Conservation (phyloP, 441 rosid species). For the Brassica hybrid region DNA sequence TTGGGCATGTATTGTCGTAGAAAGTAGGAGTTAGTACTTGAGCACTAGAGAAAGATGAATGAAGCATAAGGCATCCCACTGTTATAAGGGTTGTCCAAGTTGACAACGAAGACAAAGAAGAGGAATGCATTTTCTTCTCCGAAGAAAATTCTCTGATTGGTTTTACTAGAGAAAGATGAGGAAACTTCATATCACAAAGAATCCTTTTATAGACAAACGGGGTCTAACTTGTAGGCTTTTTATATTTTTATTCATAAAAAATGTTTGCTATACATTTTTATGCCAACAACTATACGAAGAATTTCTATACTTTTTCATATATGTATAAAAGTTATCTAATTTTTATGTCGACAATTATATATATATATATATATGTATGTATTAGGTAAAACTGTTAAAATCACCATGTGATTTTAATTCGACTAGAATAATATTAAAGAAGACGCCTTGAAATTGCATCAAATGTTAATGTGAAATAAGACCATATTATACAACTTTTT, state of each 20-base stretch:
- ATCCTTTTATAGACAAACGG: slow-evolving; percentile 15
- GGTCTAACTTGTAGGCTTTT: slow-evolving; percentile 14
- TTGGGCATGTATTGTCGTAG: slow-evolving; percentile 56
- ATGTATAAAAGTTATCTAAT: neutral
- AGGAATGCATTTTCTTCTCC: slow-evolving; percentile 7
- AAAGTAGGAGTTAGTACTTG: slow-evolving; percentile 51
- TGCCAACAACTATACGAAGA: neutral
- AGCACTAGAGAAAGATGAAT: slow-evolving; percentile 36
- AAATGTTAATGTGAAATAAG: neutral
- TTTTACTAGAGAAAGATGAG: slow-evolving; percentile 16
- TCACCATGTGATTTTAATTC: neutral
- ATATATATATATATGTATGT: neutral
- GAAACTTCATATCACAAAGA: neutral
- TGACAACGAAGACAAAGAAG: neutral
- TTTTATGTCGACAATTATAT: neutral
- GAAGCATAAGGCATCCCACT: slow-evolving; percentile 28
- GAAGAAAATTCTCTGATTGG: neutral
- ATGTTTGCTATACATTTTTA: neutral
- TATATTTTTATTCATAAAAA: neutral
- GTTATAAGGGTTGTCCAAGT: slow-evolving; percentile 27
- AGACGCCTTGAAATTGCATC: neutral
- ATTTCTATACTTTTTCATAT: neutral
- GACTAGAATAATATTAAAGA: neutral
- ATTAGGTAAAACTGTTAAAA: neutral
- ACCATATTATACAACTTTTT: neutral